Percentiles rank a stretch among this genome's conserved stretches.
phyloP scores from a whole-genome alignment of 73 alveolate species.

The Paraurostyla sp. region DNA sequence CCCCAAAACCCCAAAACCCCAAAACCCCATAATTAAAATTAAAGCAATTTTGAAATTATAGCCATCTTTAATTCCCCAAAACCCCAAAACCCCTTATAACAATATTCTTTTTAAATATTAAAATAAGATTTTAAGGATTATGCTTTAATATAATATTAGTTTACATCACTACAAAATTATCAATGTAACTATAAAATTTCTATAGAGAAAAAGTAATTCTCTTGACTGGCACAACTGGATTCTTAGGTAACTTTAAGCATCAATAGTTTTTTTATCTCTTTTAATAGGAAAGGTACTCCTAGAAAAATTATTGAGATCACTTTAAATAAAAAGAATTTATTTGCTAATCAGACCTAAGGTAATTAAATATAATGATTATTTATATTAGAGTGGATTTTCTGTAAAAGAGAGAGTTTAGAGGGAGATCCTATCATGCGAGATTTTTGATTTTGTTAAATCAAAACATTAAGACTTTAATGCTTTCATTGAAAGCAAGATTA shows the following conservation, averaged over 20 bases:
- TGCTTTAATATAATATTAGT: too few relatives aligned
- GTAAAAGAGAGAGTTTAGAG: slow-evolving; percentile 53
- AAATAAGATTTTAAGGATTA: too few relatives aligned
- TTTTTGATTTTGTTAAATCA: slow-evolving; percentile 33
- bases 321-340: slow-evolving; percentile 60
- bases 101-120: too few relatives aligned
- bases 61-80: too few relatives aligned
- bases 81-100: too few relatives aligned
- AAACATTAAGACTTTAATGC: slow-evolving; percentile 27
- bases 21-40: too few relatives aligned
- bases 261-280: not conserved
- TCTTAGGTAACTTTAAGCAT: slow-evolving; percentile 54
- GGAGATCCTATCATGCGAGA: slow-evolving; percentile 36
- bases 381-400: slow-evolving; percentile 38
- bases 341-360: slow-evolving; percentile 67
- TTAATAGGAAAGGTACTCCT: slow-evolving; percentile 69
- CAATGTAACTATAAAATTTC: slow-evolving; percentile 50
- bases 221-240: slow-evolving; percentile 78
- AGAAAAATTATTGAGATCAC: slow-evolving; percentile 67
- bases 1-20: too few relatives aligned
- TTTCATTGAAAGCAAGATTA: slow-evolving; percentile 47
- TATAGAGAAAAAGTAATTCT: slow-evolving; percentile 64
- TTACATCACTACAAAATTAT: too few relatives aligned
- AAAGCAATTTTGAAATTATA: too few relatives aligned
- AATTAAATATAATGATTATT: not conserved